phyloP scores from a whole-genome alignment of 2,329 filamentous ascomycete genomes.

The Colletotrichum liaoningense region DNA sequence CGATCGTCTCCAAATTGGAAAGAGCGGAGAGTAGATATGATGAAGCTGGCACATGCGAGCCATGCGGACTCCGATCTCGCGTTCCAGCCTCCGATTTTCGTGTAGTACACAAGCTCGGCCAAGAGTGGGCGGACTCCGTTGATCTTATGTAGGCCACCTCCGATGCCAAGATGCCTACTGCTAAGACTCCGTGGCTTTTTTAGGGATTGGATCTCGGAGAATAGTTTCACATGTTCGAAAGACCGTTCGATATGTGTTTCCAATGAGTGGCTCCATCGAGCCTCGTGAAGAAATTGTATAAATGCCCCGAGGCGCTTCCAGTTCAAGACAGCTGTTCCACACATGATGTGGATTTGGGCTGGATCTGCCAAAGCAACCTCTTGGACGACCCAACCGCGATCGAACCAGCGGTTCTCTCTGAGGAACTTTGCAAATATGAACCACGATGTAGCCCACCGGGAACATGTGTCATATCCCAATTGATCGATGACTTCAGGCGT shows the following conservation, averaged over 20 bases:
- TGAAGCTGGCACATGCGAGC: background rate
- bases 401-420: slow-evolving; percentile 22
- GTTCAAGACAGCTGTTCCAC: slow-evolving; percentile 14
- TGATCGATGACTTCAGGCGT: background rate
- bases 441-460: slow-evolving; percentile 3
- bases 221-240: too few species aligned
- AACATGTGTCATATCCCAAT: slow-evolving; percentile 17
- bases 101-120: too few species aligned
- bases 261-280: background rate
- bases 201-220: rapidly evolving
- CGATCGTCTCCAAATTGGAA: slow-evolving; percentile 33
- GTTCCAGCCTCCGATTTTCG: rapidly evolving
- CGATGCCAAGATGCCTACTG: too few species aligned
- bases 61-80: too few species aligned
- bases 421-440: background rate
- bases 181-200: rapidly evolving
- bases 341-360: slow-evolving; percentile 23
- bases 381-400: slow-evolving; percentile 38
- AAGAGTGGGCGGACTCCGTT: too few species aligned
- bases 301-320: slow-evolving; percentile 20
- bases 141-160: too few species aligned
- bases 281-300: background rate
- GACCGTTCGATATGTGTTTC: background rate
- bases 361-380: slow-evolving; percentile 34
- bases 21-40: slow-evolving; percentile 20